phyloP scores from a whole-genome alignment of 306 rosid genomes.

The Gastrolobium villosum region DNA sequence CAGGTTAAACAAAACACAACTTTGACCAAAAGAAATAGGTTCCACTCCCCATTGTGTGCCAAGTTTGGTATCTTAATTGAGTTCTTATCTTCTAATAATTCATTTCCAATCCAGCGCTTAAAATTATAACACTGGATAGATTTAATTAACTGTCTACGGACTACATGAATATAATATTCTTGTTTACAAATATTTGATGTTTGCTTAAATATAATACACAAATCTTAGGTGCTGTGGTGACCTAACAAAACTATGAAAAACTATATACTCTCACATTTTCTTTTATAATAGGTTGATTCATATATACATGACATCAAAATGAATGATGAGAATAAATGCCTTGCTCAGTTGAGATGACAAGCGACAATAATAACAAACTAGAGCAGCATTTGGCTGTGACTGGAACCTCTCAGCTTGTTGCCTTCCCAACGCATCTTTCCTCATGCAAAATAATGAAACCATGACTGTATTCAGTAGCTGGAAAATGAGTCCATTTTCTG shows the following conservation, averaged over 20 bases:
- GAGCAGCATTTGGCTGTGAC: slow-evolving; percentile 1
- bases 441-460: slow-evolving; percentile 29
- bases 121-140: slow-evolving; percentile 8
- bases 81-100: neutral
- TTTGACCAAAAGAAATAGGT: neutral
- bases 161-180: neutral
- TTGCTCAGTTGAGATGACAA: neutral
- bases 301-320: slow-evolving; percentile 14
- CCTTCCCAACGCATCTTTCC: slow-evolving; percentile 2
- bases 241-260: slow-evolving; percentile 43
- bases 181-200: neutral
- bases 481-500: neutral
- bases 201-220: slow-evolving; percentile 20
- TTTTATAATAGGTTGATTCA: neutral
- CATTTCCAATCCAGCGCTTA: slow-evolving; percentile 11
- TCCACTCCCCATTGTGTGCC: neutral
- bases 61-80: neutral
- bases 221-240: slow-evolving; percentile 41
- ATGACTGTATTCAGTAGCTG: neutral
- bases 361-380: slow-evolving; percentile 3
- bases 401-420: slow-evolving; percentile 23
- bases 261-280: slow-evolving; percentile 46
- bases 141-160: neutral
- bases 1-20: too few relatives aligned
- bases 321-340: slow-evolving; percentile 3